These are phyloP conservation scores for Phylloporus sp. DNA, from an alignment of 768 basidiomycete genomes.

Conservation along the genomic window DNA sequence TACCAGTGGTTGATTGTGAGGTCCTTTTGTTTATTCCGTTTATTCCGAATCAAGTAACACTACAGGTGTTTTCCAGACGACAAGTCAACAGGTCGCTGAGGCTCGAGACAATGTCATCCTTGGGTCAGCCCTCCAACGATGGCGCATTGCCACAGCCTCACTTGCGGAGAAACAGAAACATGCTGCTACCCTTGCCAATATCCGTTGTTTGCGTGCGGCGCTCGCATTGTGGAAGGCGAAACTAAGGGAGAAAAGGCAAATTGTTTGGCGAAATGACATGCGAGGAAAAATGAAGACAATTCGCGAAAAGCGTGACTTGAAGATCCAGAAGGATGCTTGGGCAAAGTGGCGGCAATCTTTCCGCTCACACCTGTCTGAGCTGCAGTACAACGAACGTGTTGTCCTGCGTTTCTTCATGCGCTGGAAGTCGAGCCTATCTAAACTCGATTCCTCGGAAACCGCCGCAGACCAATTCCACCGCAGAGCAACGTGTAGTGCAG, in stretches of 20 bases:
- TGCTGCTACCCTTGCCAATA: constrained; percentile 41
- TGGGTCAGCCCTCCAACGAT: constrained; percentile 52
- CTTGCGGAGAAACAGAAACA: constrained; percentile 38
- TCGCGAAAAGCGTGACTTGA: constrained; percentile 49
- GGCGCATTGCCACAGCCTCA: constrained; percentile 44
- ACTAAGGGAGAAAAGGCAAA: constrained; percentile 50
- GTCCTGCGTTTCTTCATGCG: constrained; percentile 39
- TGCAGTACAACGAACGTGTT: constrained; percentile 45
- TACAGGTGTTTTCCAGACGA: constrained; percentile 45
- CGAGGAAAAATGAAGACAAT: constrained; percentile 61
- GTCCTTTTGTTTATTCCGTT: constrained; percentile 16
- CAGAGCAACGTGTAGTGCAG: constrained; percentile 32
- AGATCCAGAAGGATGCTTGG: constrained; percentile 56
- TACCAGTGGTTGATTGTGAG: constrained; percentile 71
- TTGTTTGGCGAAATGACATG: constrained; percentile 65
- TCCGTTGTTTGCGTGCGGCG: constrained; percentile 38
- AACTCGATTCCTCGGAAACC: constrained; percentile 41
- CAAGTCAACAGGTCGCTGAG: constrained; percentile 58
- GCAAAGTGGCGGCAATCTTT: constrained; percentile 60
- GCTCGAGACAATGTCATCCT: constrained; percentile 66
- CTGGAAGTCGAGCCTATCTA: constrained; percentile 49
- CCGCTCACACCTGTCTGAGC: constrained; percentile 45
- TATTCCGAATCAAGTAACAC: constrained; percentile 13
- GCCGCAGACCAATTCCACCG: constrained; percentile 47
- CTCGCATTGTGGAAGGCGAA: constrained; percentile 51